Conservation (phyloP, 73 alveolate species). For the Paramecium octaurelia region DNA sequence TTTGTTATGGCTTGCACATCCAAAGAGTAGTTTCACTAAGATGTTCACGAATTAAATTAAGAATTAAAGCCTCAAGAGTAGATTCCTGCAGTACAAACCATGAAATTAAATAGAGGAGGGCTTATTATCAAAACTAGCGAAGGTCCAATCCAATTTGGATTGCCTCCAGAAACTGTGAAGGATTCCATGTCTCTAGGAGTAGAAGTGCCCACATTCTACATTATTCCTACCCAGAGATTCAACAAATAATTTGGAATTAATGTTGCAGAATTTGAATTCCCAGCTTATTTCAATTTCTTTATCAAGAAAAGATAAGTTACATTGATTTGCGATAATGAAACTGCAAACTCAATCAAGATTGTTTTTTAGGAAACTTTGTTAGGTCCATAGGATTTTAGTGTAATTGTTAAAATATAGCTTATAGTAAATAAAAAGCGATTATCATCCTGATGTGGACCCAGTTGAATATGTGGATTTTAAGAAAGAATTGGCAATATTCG, state of each 20-base stretch:
- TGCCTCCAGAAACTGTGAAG: conserved; percentile 64
- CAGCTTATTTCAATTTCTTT: conserved; percentile 62
- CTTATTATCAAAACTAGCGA: conserved; percentile 8
- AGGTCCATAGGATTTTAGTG: conserved; percentile 54
- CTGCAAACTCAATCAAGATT: conserved; percentile 46
- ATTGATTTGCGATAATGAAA: conserved; percentile 36
- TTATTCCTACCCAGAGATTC: conserved; percentile 57
- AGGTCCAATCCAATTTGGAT: conserved; percentile 60
- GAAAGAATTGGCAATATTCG: conserved; percentile 55
- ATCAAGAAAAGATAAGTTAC: conserved; percentile 46
- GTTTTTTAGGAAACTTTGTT: conserved; percentile 57
- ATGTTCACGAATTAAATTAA: background rate
- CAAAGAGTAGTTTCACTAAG: background rate
- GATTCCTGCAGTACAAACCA: background rate
- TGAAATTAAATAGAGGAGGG: conserved; percentile 54
- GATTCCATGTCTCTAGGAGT: conserved; percentile 49
- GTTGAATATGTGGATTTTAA: conserved; percentile 39
- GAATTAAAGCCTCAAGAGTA: background rate
- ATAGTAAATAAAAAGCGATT: conserved; percentile 35
- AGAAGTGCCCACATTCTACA: conserved; percentile 57
- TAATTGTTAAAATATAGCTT: background rate
- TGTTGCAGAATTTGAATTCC: conserved; percentile 64
- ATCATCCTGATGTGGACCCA: conserved; percentile 33
- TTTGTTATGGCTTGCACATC: conserved; percentile 6
- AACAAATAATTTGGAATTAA: conserved; percentile 58